phyloP scores from a whole-genome alignment of 2,329 filamentous ascomycete genomes.

The Ophiosphaerella herpotricha region DNA sequence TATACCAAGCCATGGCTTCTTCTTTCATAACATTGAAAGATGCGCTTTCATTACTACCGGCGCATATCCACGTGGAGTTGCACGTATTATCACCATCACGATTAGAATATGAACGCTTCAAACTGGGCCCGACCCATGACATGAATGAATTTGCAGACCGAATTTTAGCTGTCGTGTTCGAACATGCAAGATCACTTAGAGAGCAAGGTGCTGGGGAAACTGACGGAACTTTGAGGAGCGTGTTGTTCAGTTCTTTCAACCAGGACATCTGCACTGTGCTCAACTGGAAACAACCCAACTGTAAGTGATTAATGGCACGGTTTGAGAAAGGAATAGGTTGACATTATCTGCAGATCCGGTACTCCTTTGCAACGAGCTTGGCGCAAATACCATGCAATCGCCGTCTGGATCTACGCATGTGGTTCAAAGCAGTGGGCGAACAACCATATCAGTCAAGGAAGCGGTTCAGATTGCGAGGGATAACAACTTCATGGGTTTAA shows the following conservation, averaged over 20 bases:
- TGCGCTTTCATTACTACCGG: slow-evolving; percentile 74
- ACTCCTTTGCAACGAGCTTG: slow-evolving; percentile 91
- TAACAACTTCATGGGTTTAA: slow-evolving; percentile 98
- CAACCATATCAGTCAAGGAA: slow-evolving; percentile 88
- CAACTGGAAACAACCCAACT: slow-evolving; percentile 99
- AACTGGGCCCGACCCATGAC: slow-evolving; percentile 75
- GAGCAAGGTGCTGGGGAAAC: slow-evolving; percentile 57
- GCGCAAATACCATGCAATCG: slow-evolving; percentile 58
- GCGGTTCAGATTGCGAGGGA: slow-evolving; percentile 88
- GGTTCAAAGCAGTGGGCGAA: slow-evolving; percentile 67
- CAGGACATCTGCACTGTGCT: slow-evolving; percentile 86
- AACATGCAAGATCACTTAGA: slow-evolving; percentile 76
- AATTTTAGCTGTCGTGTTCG: slow-evolving; percentile 83
- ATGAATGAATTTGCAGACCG: slow-evolving; percentile 86
- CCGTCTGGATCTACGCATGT: slow-evolving; percentile 42
- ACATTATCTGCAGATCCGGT: slow-evolving; percentile 68
- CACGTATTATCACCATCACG: slow-evolving; percentile 84
- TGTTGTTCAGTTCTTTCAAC: slow-evolving; percentile 95
- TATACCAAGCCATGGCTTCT: slow-evolving; percentile 73
- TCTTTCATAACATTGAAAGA: slow-evolving; percentile 82
- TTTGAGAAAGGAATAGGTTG: slow-evolving; percentile 8
- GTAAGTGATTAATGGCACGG: slow-evolving; percentile 52
- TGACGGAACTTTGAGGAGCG: slow-evolving; percentile 75
- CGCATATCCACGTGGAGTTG: slow-evolving; percentile 85
- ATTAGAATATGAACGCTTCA: slow-evolving; percentile 71